These are phyloP conservation scores for Tetracladium setigerum DNA, from an alignment of 495 filamentous ascomycete genomes.

Conservation along the genomic window DNA sequence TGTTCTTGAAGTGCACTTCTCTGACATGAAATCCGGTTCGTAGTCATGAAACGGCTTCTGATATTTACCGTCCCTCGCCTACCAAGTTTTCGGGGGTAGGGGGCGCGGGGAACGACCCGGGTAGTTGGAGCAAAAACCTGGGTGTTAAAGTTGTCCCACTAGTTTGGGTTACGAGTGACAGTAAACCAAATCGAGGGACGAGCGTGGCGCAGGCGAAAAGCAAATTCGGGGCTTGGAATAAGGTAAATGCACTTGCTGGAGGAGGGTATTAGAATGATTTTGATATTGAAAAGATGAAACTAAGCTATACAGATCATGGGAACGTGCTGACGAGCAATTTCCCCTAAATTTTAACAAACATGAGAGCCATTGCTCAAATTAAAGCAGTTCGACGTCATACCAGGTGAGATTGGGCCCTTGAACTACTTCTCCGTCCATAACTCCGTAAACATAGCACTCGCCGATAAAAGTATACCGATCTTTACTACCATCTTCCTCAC, in stretches of 20 bases:
- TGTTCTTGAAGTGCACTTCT: too few relatives aligned
- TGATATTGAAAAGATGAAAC: slow-evolving; percentile 36
- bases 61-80: too few relatives aligned
- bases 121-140: slow-evolving; percentile 26
- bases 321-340: slow-evolving; percentile 27
- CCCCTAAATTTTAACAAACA: too few relatives aligned
- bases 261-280: slow-evolving; percentile 40
- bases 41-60: background rate
- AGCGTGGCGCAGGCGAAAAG: slow-evolving; percentile 28
- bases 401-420: too few relatives aligned
- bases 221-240: slow-evolving; percentile 27
- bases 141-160: slow-evolving; percentile 36
- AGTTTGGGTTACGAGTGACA: slow-evolving; percentile 36
- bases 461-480: slow-evolving; percentile 10
- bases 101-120: slow-evolving; percentile 31
- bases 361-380: too few relatives aligned
- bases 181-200: slow-evolving; percentile 30
- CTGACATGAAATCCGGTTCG: too few relatives aligned
- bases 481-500: background rate
- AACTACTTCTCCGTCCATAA: slow-evolving; percentile 11
- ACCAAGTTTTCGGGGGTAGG: too few relatives aligned
- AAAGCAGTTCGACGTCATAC: too few relatives aligned
- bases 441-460: slow-evolving; percentile 8
- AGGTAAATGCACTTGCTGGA: slow-evolving; percentile 23
- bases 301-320: slow-evolving; percentile 32